Evolutionary conservation across 306 rosid genomes (phyloP).

Genomic region (barrel medic (Medicago truncatula)): MtrunA17r5.0-ANR NC_053042.1:45495001-45495500

Average conservation of each 20-base stretch:
- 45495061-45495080: slow-evolving; percentile 26
- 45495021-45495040: slow-evolving; percentile 15
- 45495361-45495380: too few species aligned
- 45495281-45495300: background rate
- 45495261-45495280: background rate
- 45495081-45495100: background rate
- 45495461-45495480: too few species aligned
- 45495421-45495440: too few species aligned
- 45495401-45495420: too few species aligned
- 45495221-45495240: background rate
- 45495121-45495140: background rate
- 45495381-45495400: too few species aligned
- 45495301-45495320: background rate
- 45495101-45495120: background rate
- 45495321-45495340: background rate
- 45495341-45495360: background rate
- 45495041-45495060: background rate
- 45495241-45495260: background rate
- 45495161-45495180: slow-evolving; percentile 1
- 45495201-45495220: slow-evolving; percentile 1
- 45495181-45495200: background rate
- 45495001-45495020: background rate
- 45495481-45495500: too few species aligned
- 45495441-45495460: too few species aligned
- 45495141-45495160: background rate